These are phyloP conservation scores for Pichia sp. DNA, from an alignment of 1,139 yeast species.

Conservation along the genomic window DNA sequence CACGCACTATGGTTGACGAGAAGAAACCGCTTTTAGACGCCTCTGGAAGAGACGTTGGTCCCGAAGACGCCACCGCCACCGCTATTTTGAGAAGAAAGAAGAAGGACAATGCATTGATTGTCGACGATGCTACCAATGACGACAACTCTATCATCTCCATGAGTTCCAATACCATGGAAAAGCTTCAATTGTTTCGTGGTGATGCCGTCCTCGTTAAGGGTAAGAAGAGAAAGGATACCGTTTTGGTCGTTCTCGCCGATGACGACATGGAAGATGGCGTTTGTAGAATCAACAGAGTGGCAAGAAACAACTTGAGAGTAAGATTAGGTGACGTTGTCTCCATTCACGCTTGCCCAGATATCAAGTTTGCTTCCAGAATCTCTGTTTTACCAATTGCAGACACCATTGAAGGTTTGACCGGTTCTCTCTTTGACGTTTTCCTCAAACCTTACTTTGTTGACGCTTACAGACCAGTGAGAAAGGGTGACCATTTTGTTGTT, in stretches of 20 bases:
- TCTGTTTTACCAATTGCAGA: constrained; percentile 97
- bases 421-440: constrained; percentile 94
- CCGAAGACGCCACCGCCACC: constrained; percentile 84
- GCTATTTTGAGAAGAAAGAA: constrained; percentile 96
- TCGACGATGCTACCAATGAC: constrained; percentile 95
- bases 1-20: constrained; percentile 20
- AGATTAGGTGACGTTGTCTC: constrained; percentile 90
- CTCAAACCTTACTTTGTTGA: constrained; percentile 97
- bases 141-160: constrained; percentile 95
- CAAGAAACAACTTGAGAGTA: constrained; percentile 89
- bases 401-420: constrained; percentile 96
- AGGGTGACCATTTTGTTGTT: constrained; percentile 93
- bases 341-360: constrained; percentile 95
- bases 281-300: constrained; percentile 90
- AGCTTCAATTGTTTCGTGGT: constrained; percentile 91
- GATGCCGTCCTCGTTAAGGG: constrained; percentile 97
- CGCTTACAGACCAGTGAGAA: constrained; percentile 97
- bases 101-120: constrained; percentile 91
- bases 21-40: constrained; percentile 30
- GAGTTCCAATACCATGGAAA: constrained; percentile 93
- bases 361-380: constrained; percentile 88
- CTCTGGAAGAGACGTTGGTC: constrained; percentile 26
- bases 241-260: constrained; percentile 91
- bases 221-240: constrained; percentile 96
- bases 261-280: constrained; percentile 97